A percentile compares a stretch with the other conserved stretches of the same genome.
Conservation (phyloP, 495 filamentous ascomycete genomes). For the Penicillium mononematosum region DNA sequence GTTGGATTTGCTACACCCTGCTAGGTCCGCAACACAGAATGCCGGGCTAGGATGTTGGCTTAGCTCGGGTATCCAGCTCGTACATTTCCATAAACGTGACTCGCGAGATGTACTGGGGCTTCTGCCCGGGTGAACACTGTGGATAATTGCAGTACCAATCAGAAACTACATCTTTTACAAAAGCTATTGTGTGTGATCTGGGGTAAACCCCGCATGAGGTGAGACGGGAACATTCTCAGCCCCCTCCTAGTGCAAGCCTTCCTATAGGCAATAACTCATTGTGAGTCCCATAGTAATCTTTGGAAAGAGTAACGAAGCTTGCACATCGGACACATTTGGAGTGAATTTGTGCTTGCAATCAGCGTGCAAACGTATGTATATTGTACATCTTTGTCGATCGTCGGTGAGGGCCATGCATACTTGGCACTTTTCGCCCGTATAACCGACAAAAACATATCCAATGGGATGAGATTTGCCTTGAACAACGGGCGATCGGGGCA, state of each 20-base stretch:
- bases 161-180: not conserved
- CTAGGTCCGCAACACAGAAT: slow-evolving; percentile 18
- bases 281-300: not conserved
- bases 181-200: not conserved
- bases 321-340: not conserved
- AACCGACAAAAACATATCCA: not conserved
- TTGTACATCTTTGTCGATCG: not conserved
- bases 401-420: not conserved
- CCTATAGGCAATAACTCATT: not conserved
- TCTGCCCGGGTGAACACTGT: not conserved
- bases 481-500: not conserved
- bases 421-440: not conserved
- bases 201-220: not conserved
- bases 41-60: slow-evolving; percentile 16
- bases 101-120: no score
- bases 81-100: no score
- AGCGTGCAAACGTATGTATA: not conserved
- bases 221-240: not conserved
- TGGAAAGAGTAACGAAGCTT: not conserved
- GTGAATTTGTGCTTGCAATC: not conserved
- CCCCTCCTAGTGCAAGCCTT: not conserved
- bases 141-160: not conserved
- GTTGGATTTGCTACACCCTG: slow-evolving; percentile 32
- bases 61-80: slow-evolving; percentile 14
- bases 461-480: not conserved